Conservation (phyloP, 768 basidiomycete genomes). For the Suillus bovinus region DNA sequence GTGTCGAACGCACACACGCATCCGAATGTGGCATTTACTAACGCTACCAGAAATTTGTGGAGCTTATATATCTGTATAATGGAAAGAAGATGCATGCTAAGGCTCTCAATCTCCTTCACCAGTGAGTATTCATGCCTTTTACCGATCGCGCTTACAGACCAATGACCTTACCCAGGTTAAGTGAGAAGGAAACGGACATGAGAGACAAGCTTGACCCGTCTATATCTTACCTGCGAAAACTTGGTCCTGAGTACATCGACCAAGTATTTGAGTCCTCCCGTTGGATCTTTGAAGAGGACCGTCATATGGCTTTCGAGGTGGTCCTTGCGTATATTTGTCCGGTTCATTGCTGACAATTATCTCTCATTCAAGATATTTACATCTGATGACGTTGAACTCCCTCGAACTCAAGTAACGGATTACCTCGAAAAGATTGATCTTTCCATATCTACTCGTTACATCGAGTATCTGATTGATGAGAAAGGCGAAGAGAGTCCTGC, state of each 20-base stretch:
- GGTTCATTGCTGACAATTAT: not conserved
- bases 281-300: slow-evolving; percentile 83
- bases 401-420: slow-evolving; percentile 70
- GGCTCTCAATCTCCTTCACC: slow-evolving; percentile 78
- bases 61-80: slow-evolving; percentile 88
- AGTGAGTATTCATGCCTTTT: slow-evolving; percentile 51
- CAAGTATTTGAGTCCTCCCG: slow-evolving; percentile 80
- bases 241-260: slow-evolving; percentile 79
- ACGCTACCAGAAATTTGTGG: slow-evolving; percentile 74
- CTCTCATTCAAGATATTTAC: slow-evolving; percentile 74
- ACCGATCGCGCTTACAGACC: not conserved
- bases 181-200: slow-evolving; percentile 73
- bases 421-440: slow-evolving; percentile 76
- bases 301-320: slow-evolving; percentile 77
- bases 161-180: slow-evolving; percentile 52
- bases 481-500: slow-evolving; percentile 62
- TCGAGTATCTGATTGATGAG: slow-evolving; percentile 83
- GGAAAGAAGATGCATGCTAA: slow-evolving; percentile 95
- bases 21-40: slow-evolving; percentile 4
- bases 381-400: slow-evolving; percentile 92
- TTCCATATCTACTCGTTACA: slow-evolving; percentile 70
- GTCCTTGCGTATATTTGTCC: slow-evolving; percentile 6
- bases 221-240: slow-evolving; percentile 86
- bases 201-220: slow-evolving; percentile 83
- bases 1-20: slow-evolving; percentile 17